These are phyloP conservation scores for Aspergillus ochraceus DNA, from an alignment of 2,329 filamentous ascomycete species.

Conservation along the genomic window DNA sequence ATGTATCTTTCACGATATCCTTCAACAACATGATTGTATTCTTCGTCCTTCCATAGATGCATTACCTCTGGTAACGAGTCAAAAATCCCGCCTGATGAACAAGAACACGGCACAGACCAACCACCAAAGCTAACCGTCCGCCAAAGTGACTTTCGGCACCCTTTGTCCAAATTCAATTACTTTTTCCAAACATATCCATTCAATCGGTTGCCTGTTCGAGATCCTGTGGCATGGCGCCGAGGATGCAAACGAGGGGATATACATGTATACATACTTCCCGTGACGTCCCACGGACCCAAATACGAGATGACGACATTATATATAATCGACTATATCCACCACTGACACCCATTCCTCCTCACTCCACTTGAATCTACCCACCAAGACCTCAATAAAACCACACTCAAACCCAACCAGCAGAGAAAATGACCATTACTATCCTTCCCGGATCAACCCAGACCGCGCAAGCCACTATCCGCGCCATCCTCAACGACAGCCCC, in stretches of 20 bases:
- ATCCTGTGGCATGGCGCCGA: not conserved
- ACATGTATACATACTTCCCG: not conserved
- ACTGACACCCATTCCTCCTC: not conserved
- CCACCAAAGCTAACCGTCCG: no score
- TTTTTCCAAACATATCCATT: not conserved
- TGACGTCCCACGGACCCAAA: not conserved
- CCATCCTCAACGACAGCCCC: conserved; percentile 7
- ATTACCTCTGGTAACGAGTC: not conserved
- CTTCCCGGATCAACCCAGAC: conserved; percentile 16
- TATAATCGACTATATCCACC: not conserved
- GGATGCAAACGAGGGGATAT: not conserved
- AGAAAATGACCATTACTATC: conserved; percentile 15
- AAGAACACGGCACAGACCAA: no score
- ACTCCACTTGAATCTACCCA: no score
- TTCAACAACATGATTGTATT: no score
- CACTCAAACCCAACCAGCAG: not conserved
- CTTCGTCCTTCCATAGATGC: no score
- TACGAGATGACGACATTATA: not conserved
- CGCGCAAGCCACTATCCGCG: conserved; percentile 10
- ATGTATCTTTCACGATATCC: no score
- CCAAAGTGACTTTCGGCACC: no score
- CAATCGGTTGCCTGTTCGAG: not conserved
- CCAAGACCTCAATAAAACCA: no score
- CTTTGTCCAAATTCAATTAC: no score
- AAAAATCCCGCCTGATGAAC: not conserved